Evolutionary conservation across 2,329 filamentous ascomycete genomes (phyloP).

Genomic region (Podosphaera xanthii): DNA sequence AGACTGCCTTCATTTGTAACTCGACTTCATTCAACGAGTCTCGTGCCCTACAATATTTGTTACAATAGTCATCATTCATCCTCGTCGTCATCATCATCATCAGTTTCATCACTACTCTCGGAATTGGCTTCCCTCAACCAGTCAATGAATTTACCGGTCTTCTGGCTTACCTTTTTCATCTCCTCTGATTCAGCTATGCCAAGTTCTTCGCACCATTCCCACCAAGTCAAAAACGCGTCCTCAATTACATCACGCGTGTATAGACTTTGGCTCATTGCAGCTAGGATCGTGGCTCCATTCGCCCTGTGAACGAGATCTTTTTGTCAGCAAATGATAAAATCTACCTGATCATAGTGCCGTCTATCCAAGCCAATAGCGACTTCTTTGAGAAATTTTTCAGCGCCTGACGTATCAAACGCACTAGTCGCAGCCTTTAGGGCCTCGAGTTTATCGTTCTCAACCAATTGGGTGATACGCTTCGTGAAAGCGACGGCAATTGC

Average conservation of each 20-base stretch:
- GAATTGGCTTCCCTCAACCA: constrained; percentile 60
- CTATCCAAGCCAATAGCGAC: constrained; percentile 41
- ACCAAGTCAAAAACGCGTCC: constrained; percentile 76
- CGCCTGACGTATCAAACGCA: constrained; percentile 31
- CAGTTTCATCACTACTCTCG: constrained; percentile 26
- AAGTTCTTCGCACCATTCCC: constrained; percentile 36
- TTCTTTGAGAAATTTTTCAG: constrained; percentile 31
- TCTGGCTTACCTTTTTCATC: constrained; percentile 47
- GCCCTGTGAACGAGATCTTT: constrained; percentile 46
- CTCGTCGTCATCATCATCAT: background rate
- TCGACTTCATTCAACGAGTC: too few species aligned
- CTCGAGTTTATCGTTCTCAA: constrained; percentile 30
- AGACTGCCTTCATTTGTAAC: too few species aligned
- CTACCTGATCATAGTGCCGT: constrained; percentile 51
- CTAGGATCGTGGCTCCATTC: constrained; percentile 44
- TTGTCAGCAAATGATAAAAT: constrained; percentile 66
- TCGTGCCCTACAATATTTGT: too few species aligned
- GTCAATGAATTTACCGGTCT: constrained; percentile 59
- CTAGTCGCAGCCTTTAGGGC: constrained; percentile 40
- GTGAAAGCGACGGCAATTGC: constrained; percentile 73
- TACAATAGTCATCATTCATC: background rate
- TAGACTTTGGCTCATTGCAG: constrained; percentile 61
- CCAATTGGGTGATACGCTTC: constrained; percentile 53
- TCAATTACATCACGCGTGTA: constrained; percentile 70
- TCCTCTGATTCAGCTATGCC: constrained; percentile 42